Evolutionary conservation across 2,329 filamentous ascomycete genomes (phyloP), one percentile per base, ranked within the genome.

Genomic region (Pseudogymnoascus sp.): DNA sequence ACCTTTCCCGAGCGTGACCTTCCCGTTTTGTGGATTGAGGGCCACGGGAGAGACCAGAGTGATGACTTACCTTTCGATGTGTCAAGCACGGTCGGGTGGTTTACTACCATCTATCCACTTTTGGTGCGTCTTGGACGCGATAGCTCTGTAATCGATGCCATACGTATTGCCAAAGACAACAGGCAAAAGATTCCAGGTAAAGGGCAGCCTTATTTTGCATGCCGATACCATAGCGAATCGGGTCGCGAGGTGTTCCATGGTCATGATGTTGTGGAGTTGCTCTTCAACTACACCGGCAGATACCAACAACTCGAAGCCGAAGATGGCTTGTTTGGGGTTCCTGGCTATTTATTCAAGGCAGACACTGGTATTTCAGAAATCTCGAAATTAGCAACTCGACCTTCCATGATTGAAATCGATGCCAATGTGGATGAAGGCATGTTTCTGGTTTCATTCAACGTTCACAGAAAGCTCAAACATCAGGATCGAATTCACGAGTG

Each of bases 271-370:
- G 75, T 79, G 65, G 81, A 83, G 66, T 65, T 83, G 1, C 69
- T 78, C 0, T 81, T 83, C 72, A 82, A 83, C 67, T 83, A 80
- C 64, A 72, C 77, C 0, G 79, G 78, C 8, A 71, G 76, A 60
- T 75, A 75, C 61, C 79, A 81, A 66, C 77, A 80, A 44, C 71
- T 80, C 2, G 78, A 81, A 62, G 69, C 72, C 0, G 68, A 73
- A 2, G 75, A 74, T 8, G 71, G 75, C 56, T 66, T 78, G 2
- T 70, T 76, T 59, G n/a, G 7, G 5, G 28, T 56, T 12, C 50
- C 50, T 7, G 50, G 34, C 2, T 56, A 56, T 28, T 34, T 56
- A 16, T 56, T 56, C 50, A 10, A 34, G 1, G n/a, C 12, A 11
- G 50, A 34, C n/a, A 34, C 50, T 34, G 28, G 25, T n/a, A 18